A percentile compares a stretch with the other conserved stretches of the same genome.
Conservation (phyloP, 2,329 filamentous ascomycete species). For the Trichoderma sp. region DNA sequence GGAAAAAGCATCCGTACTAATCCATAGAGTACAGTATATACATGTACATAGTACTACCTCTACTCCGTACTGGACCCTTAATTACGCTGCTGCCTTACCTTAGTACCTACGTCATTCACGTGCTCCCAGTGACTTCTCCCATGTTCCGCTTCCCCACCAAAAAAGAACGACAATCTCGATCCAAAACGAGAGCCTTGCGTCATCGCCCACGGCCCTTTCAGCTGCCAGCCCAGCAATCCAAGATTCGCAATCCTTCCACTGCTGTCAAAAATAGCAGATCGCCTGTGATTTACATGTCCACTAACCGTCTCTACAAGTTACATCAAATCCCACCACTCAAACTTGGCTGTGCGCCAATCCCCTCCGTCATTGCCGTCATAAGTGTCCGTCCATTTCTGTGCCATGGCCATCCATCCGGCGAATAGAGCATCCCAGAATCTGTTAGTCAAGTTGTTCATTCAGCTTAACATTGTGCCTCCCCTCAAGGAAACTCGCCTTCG, state of each 20-base stretch:
- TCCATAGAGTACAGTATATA: too few species aligned
- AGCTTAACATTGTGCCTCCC: background rate
- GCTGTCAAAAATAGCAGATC: background rate
- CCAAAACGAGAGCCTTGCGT: slow-evolving; percentile 1
- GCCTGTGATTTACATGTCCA: too few species aligned
- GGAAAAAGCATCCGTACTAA: too few species aligned
- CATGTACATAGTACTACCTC: too few species aligned
- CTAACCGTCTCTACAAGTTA: too few species aligned
- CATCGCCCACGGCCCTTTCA: background rate
- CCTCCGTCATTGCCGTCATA: slow-evolving; percentile 6
- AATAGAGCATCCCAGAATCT: background rate
- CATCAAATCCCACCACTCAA: background rate
- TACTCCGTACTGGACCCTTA: background rate
- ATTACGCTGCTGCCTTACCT: background rate
- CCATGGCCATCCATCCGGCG: background rate
- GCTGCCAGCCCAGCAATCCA: background rate
- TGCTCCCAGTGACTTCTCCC: background rate
- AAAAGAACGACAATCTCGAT: background rate
- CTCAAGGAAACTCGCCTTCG: background rate
- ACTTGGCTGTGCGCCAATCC: background rate
- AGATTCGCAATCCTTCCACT: background rate
- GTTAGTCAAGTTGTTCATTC: background rate
- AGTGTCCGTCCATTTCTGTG: background rate
- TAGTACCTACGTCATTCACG: slow-evolving; percentile 10
- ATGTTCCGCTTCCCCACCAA: background rate